Percentiles rank a stretch among this genome's conserved stretches.
Evolutionary conservation across 2,329 filamentous ascomycete species (phyloP).

Genomic region (Aureobasidium sp.): DNA sequence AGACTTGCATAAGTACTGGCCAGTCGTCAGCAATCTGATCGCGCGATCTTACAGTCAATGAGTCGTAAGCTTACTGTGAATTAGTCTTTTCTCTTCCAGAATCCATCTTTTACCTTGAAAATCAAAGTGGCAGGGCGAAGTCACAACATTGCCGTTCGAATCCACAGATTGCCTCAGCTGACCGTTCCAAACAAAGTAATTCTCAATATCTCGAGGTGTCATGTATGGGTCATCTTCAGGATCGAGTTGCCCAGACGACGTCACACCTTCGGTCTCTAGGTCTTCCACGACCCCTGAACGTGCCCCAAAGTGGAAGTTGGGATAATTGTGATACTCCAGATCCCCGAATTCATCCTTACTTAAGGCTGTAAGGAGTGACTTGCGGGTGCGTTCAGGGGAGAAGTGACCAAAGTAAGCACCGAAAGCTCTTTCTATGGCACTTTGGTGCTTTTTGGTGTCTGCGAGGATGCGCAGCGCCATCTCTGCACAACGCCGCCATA

Average conservation of each 20-base stretch:
- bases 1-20: not conserved
- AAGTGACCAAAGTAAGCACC: slow-evolving; percentile 7
- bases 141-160: not conserved
- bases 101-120: slow-evolving; percentile 12
- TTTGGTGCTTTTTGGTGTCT: slow-evolving; percentile 4
- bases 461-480: not conserved
- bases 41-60: too few species aligned
- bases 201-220: slow-evolving; percentile 12
- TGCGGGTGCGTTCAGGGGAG: not conserved
- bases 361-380: not conserved
- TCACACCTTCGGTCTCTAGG: not conserved
- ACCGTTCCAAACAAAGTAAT: slow-evolving; percentile 8
- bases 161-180: not conserved
- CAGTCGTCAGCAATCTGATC: not conserved
- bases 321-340: slow-evolving; percentile 8
- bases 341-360: not conserved
- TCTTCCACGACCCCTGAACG: not conserved
- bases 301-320: not conserved
- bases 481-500: slow-evolving; percentile 15
- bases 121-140: slow-evolving; percentile 5
- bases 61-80: not conserved
- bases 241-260: not conserved
- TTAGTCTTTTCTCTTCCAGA: slow-evolving; percentile 8
- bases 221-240: not conserved
- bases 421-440: not conserved